Evolutionary conservation across 495 filamentous ascomycete genomes (phyloP), one percentile per base, ranked within the genome.

Genomic region (Talaromyces borbonicus): DNA sequence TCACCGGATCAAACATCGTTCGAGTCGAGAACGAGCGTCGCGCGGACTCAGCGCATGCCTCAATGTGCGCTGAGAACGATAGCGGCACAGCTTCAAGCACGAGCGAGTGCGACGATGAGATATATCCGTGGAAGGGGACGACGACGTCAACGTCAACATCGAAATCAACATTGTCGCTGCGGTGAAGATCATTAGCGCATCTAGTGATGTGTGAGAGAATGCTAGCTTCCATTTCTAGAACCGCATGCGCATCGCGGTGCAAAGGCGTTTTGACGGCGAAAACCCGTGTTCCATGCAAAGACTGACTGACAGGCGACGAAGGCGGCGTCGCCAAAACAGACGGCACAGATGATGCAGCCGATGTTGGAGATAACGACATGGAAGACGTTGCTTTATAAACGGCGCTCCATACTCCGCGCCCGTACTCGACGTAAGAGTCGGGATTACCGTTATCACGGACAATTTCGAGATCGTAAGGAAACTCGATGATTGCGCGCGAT

Each of bases 321-420:
- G 75, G 78, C 12, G 73, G 70, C 31, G 69, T 72, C 24, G 11
- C 48, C 25, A 25, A 43, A 12, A 26, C 11, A 12, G 23, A 7
- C 2, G 5, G 24, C 4, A 7, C 7, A 0, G 6, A 5, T 8
- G 4, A 5, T n/a, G 31, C 12, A 35, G 11, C 9, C 24, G 12
- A 30, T 30, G 6, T 30, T 40, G 27, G 29, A 22, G 41, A 44
- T 22, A 39, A 33, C 43, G 50, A 16, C 16, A 51, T 49, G 31
- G 53, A 46, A 19, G 57, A 56, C 12, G 58, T 49, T n/a, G 58
- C 77, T 43, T 67, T 69, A 57, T 77, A 79, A 8, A 83, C 79
- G 11, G 67, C 69, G 53, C 79, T 83, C 78, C 79, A 82, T 5
- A 67, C 67, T 8, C 79, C 79, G 36, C 59, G 67, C 24, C 79